Base-by-base conservation (phyloP, 257 asterid genomes). In the Petunia axillaris region DNA sequence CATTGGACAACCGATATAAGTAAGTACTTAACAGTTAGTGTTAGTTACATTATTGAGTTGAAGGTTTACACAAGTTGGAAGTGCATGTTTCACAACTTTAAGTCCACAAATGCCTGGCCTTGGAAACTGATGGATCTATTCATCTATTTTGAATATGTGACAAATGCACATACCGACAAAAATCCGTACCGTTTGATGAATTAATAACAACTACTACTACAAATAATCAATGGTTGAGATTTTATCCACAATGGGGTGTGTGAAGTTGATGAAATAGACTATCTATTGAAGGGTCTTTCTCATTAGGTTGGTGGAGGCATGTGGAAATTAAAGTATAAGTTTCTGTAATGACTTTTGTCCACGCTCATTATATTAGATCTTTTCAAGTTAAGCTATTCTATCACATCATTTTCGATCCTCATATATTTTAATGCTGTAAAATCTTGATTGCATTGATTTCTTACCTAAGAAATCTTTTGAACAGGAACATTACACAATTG, bases 221-320 rank as follows among this genome's bases (percentile, higher is more conserved):
- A 73, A 50, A 11, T 50, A 50, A 71, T 71, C 63, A 54, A 73
- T 58, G 80, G 85, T 76, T 66, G 5, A 66, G 85, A 71, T 79
- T 55, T 79, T 75, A 85, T 59, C 90, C 88, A 86, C 81, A 86
- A 36, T 50, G 82, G 11, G 41, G 16, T 5, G 36, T 50, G 36
- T 48, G 60, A 78, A 76, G 89, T 84, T 81, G 86, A 83, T 75
- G 81, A 81, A 90, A 89, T 81, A 80, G 88, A 91, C 92, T 73
- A 84, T 88, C 91, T 82, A 82, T 77, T 76, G 68, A 80, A 65
- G 67, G 78, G 89, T 85, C 88, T 83, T 68, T 57, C 80, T 86
- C 88, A 54, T 43, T 48, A 48, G 85, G 85, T 81, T 70, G 82
- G 85, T 82, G 86, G 82, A 73, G 43, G 53, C 79, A 75, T 82